Conservation (phyloP, 2,329 filamentous ascomycete species). For the Botrytis aclada region DNA sequence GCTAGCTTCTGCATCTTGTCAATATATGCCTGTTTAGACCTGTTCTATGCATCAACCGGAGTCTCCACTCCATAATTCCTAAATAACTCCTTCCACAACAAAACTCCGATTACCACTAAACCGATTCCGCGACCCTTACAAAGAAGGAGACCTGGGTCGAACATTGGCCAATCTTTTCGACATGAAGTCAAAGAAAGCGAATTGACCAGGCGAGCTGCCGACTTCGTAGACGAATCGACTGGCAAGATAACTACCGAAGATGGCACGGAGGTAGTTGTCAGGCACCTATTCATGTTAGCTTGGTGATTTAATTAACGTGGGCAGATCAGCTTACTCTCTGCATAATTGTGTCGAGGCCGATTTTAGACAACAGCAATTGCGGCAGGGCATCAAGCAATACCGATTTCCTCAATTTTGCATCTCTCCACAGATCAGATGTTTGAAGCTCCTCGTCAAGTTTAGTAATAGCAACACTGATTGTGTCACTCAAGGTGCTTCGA, state of each 20-base stretch:
- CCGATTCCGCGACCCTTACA: neutral
- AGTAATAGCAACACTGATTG: slow-evolving; percentile 89
- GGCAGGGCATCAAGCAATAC: slow-evolving; percentile 86
- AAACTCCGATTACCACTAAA: neutral
- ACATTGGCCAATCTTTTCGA: slow-evolving; percentile 19
- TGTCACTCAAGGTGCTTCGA: slow-evolving; percentile 86
- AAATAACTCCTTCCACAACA: neutral
- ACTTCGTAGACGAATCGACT: slow-evolving; percentile 96
- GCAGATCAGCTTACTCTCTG: slow-evolving; percentile 56
- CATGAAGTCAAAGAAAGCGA: slow-evolving; percentile 92
- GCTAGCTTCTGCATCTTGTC: neutral
- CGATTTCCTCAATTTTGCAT: slow-evolving; percentile 70
- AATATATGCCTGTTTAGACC: neutral
- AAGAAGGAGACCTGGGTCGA: slow-evolving; percentile 12
- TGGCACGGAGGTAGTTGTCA: slow-evolving; percentile 85
- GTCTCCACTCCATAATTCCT: neutral
- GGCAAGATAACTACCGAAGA: slow-evolving; percentile 94
- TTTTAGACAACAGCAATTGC: slow-evolving; percentile 77
- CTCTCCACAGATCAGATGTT: slow-evolving; percentile 86
- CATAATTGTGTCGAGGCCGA: slow-evolving; percentile 86
- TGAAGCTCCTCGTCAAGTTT: slow-evolving; percentile 94
- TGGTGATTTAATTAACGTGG: neutral
- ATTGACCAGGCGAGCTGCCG: slow-evolving; percentile 88
- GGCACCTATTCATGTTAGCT: slow-evolving; percentile 57
- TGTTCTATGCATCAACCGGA: neutral